Evolutionary conservation across 2,329 filamentous ascomycete genomes (phyloP).

Genomic region (Diaporthe sp.): DNA sequence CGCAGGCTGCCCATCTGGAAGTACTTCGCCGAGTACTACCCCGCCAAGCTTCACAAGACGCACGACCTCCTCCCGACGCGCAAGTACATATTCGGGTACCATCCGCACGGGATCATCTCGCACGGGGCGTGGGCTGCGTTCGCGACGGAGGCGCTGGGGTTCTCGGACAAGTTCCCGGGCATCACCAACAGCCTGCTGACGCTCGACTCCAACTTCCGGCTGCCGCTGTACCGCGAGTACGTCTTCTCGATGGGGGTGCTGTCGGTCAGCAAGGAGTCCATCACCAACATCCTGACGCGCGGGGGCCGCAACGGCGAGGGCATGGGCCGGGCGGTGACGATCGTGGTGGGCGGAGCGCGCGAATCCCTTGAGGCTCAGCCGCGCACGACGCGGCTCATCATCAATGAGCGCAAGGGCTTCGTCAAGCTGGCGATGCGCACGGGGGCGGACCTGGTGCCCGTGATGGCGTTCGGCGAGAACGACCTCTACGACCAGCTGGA

Average conservation of each 20-base stretch:
- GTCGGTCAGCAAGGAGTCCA: constrained; percentile 92
- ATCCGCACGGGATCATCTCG: constrained; percentile 97
- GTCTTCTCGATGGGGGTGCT: constrained; percentile 89
- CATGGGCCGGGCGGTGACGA: constrained; percentile 95
- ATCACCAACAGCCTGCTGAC: constrained; percentile 96
- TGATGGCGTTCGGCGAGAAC: constrained; percentile 95
- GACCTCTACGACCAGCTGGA: constrained; percentile 94
- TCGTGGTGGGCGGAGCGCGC: constrained; percentile 92
- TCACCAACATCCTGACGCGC: constrained; percentile 86
- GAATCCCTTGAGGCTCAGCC: constrained; percentile 93
- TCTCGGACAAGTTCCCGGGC: constrained; percentile 88
- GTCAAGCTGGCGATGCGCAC: constrained; percentile 92
- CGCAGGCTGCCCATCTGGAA: constrained; percentile 85
- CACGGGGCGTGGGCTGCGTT: constrained; percentile 96
- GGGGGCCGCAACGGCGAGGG: constrained; percentile 84
- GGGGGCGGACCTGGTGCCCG: constrained; percentile 94
- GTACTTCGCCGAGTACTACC: constrained; percentile 93
- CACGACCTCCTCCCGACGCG: constrained; percentile 82
- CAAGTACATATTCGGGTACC: constrained; percentile 98
- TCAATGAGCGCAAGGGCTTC: constrained; percentile 90
- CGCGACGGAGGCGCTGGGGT: constrained; percentile 89
- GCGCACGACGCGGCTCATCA: constrained; percentile 80
- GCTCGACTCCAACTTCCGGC: constrained; percentile 94
- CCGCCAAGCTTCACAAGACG: constrained; percentile 88
- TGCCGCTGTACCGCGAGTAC: constrained; percentile 95